Percentiles rank a stretch among this genome's conserved stretches.
phyloP scores from a whole-genome alignment of 306 rosid genomes.

The Mucuna pruriens region DNA sequence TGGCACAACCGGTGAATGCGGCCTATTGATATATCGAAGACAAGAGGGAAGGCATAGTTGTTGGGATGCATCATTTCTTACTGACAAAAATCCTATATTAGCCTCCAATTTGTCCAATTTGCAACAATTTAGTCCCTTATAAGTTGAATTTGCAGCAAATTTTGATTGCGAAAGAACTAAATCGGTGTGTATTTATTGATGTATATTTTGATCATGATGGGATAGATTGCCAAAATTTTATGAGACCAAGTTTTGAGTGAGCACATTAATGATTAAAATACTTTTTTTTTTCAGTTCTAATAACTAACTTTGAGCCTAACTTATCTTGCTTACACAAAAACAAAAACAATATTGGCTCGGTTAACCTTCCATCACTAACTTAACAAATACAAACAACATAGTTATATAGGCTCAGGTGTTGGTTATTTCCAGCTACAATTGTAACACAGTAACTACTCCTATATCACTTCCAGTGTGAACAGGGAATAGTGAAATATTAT shows the following conservation, averaged over 20 bases:
- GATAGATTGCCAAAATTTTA: background rate
- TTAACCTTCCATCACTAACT: background rate
- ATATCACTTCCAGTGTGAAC: background rate
- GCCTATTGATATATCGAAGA: background rate
- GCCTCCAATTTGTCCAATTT: background rate
- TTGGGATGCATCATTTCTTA: background rate
- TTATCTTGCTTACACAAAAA: constrained; percentile 3
- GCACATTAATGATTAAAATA: background rate
- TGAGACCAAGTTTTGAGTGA: background rate
- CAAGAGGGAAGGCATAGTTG: background rate
- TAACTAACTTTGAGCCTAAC: constrained; percentile 1
- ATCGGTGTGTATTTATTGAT: background rate
- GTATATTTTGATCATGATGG: background rate
- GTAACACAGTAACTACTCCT: background rate
- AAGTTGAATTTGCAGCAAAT: background rate
- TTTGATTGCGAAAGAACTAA: background rate
- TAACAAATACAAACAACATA: background rate
- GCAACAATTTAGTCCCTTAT: background rate
- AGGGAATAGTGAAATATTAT: background rate
- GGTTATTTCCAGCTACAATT: background rate
- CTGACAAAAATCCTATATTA: background rate
- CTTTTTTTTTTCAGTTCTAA: background rate
- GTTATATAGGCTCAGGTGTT: background rate
- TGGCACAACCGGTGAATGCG: background rate
- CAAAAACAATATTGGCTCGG: background rate